These are phyloP conservation scores for Candida ficus DNA, from an alignment of 805 yeast genomes.

Conservation along the genomic window DNA sequence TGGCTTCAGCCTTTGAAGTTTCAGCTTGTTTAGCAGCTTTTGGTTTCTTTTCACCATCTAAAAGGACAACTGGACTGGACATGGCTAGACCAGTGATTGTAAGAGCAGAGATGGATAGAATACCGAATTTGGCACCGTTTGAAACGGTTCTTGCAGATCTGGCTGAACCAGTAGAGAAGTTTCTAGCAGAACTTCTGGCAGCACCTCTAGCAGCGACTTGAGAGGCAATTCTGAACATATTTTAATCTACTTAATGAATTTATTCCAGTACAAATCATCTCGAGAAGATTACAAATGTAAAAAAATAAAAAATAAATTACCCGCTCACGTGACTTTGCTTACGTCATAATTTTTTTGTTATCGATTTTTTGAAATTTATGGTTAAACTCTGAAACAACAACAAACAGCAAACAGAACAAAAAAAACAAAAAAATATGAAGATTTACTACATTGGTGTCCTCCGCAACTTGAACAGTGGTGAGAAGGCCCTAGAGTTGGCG, in stretches of 20 bases:
- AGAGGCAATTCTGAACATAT: slow-evolving; percentile 5
- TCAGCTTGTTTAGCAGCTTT: background rate
- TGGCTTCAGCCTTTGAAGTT: background rate
- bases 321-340: too few relatives aligned
- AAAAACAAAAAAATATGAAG: slow-evolving; percentile 61
- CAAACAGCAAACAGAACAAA: background rate
- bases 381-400: background rate
- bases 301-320: too few relatives aligned
- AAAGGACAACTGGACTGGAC: slow-evolving; percentile 1
- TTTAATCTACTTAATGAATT: too few relatives aligned
- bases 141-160: background rate
- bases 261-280: too few relatives aligned
- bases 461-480: slow-evolving; percentile 46
- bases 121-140: background rate
- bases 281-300: background rate
- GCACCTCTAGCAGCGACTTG: background rate
- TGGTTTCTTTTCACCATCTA: background rate
- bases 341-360: background rate
- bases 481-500: slow-evolving; percentile 68
- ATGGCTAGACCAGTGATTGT: background rate
- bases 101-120: background rate
- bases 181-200: background rate
- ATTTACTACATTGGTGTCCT: slow-evolving; percentile 86
- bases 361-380: too few relatives aligned
- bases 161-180: background rate